phyloP scores from a whole-genome alignment of 78 protist species.

The slime mould (Dictyostelium discoideum) region DNA sequence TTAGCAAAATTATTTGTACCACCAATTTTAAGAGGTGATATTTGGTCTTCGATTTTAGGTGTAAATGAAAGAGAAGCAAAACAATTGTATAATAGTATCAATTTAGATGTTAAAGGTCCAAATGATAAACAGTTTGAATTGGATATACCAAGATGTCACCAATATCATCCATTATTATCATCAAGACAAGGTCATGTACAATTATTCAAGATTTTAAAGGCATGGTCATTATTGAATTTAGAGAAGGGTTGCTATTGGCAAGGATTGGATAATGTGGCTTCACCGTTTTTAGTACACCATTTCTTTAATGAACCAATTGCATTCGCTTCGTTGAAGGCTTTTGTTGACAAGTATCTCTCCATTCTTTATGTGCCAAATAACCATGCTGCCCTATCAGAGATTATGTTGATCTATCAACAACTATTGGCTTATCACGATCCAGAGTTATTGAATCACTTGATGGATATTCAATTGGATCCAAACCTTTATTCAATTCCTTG shows the following conservation, averaged over 20 bases:
- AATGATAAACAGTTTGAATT: slow-evolving; percentile 88
- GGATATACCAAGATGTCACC: slow-evolving; percentile 95
- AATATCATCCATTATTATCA: slow-evolving; percentile 84
- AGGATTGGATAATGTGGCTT: slow-evolving; percentile 82
- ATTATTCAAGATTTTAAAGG: slow-evolving; percentile 72
- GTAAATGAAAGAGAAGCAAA: slow-evolving; percentile 20
- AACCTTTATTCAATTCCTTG: slow-evolving; percentile 91
- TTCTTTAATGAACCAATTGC: slow-evolving; percentile 81
- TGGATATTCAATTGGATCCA: slow-evolving; percentile 73
- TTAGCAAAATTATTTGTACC: slow-evolving; percentile 80
- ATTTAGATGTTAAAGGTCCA: slow-evolving; percentile 35
- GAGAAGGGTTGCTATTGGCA: slow-evolving; percentile 77
- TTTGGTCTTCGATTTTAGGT: slow-evolving; percentile 90
- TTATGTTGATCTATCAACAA: slow-evolving; percentile 48
- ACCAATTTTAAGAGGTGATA: slow-evolving; percentile 77
- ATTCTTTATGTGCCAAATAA: slow-evolving; percentile 70
- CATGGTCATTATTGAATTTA: slow-evolving; percentile 69
- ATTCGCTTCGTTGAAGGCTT: slow-evolving; percentile 76
- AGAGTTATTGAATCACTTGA: slow-evolving; percentile 73
- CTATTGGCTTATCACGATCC: slow-evolving; percentile 88
- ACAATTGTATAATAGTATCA: neutral
- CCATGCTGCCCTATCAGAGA: slow-evolving; percentile 35
- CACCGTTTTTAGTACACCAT: slow-evolving; percentile 81
- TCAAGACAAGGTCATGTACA: slow-evolving; percentile 73
- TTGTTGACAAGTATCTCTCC: slow-evolving; percentile 76